phyloP scores from a whole-genome alignment of 73 alveolate species.

The Uronychia setigera region DNA sequence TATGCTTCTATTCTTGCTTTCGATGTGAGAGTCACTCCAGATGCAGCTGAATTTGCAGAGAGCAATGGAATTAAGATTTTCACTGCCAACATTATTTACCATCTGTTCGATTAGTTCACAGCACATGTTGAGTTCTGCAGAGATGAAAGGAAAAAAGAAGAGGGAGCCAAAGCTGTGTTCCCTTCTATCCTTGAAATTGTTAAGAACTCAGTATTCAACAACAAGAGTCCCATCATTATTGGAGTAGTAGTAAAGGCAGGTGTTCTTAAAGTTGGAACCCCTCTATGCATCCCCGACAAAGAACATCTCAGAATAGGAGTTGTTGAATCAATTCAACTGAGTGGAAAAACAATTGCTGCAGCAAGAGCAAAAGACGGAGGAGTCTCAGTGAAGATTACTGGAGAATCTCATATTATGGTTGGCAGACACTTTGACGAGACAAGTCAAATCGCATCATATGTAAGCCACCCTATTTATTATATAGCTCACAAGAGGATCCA shows the following conservation, averaged over 20 bases:
- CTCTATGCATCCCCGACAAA: conserved; percentile 93
- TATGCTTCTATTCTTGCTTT: conserved; percentile 98
- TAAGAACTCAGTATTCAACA: conserved; percentile 76
- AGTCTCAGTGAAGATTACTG: conserved; percentile 90
- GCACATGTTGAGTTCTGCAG: conserved; percentile 90
- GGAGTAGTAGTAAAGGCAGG: conserved; percentile 96
- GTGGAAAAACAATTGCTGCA: conserved; percentile 73
- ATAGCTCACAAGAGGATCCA: conserved; percentile 90
- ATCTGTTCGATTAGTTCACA: conserved; percentile 95
- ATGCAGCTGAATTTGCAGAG: conserved; percentile 98
- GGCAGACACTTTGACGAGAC: conserved; percentile 90
- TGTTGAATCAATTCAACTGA: conserved; percentile 90
- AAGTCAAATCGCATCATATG: conserved; percentile 66
- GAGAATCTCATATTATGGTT: conserved; percentile 75
- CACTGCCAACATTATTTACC: conserved; percentile 98
- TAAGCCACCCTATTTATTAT: no score
- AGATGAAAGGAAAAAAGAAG: conserved; percentile 92
- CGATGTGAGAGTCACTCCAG: conserved; percentile 98
- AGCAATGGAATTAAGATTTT: conserved; percentile 96
- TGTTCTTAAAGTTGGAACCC: conserved; percentile 94
- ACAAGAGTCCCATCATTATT: conserved; percentile 87
- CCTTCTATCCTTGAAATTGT: conserved; percentile 94
- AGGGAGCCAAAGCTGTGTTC: conserved; percentile 95
- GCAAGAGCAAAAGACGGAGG: conserved; percentile 91
- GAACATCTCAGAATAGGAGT: conserved; percentile 89